These are phyloP conservation scores for Sphagnum fallax DNA, from an alignment of 228 moss, liverwort and hornwort species.

Conservation along the genomic window DNA sequence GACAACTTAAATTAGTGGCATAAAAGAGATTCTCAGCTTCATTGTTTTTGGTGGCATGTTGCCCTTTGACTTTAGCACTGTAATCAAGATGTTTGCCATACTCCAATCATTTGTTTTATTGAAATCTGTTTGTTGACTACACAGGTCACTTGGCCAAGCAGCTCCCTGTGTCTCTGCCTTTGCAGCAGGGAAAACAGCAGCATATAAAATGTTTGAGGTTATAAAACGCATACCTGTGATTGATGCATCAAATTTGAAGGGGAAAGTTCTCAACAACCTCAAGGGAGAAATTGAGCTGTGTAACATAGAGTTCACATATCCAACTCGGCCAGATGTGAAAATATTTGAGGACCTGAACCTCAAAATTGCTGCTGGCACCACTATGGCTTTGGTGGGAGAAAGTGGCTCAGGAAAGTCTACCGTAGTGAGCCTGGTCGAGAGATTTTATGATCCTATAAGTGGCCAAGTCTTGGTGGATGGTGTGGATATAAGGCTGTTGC, in stretches of 20 bases:
- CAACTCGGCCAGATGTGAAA: constrained; percentile 67
- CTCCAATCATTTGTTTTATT: too few species aligned
- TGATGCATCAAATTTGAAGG: constrained; percentile 51
- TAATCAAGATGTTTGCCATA: too few species aligned
- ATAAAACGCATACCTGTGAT: constrained; percentile 67
- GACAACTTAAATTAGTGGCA: too few species aligned
- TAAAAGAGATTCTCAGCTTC: too few species aligned
- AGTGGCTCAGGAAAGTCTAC: constrained; percentile 92
- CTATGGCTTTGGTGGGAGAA: constrained; percentile 85
- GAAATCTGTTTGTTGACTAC: too few species aligned
- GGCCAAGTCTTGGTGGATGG: constrained; percentile 80
- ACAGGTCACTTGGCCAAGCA: constrained; percentile 62
- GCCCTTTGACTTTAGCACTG: too few species aligned
- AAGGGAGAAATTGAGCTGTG: constrained; percentile 72
- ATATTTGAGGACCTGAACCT: constrained; percentile 72
- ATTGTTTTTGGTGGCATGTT: too few species aligned
- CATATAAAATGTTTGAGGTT: constrained; percentile 77
- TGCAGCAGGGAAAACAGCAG: constrained; percentile 73
- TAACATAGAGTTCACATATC: constrained; percentile 68
- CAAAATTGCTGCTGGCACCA: constrained; percentile 60
- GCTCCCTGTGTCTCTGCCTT: constrained; percentile 64
- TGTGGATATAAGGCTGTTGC: constrained; percentile 62
- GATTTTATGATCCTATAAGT: constrained; percentile 79
- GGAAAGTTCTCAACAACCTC: constrained; percentile 26
- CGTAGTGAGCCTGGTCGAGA: constrained; percentile 79